Conservation (phyloP, 352 stramenopile species). For the Pythium coloratum region DNA sequence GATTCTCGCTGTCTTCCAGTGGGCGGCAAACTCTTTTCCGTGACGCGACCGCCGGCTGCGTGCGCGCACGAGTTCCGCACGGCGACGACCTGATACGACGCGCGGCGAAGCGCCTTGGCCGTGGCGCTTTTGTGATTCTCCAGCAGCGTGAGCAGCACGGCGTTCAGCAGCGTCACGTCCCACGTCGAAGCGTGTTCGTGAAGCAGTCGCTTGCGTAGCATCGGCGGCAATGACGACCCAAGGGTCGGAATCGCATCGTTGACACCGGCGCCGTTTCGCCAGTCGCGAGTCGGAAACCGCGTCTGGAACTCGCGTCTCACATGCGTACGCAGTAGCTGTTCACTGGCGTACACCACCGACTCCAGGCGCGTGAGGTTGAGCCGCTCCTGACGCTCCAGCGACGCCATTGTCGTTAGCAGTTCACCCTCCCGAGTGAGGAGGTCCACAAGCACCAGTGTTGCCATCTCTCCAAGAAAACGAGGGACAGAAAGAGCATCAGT, state of each 20-base stretch:
- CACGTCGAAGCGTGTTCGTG: neutral
- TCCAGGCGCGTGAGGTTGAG: neutral
- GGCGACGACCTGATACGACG: neutral
- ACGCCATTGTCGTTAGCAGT: neutral
- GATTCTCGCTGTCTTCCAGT: neutral
- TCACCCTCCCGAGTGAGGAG: neutral
- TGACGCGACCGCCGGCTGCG: neutral
- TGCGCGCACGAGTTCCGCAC: constrained; percentile 3
- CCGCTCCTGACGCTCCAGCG: neutral
- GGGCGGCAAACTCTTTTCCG: neutral
- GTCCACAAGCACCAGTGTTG: neutral
- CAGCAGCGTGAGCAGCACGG: neutral
- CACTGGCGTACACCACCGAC: neutral
- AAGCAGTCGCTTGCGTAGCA: neutral
- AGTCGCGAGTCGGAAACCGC: neutral
- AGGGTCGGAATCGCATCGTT: neutral
- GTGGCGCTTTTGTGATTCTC: neutral
- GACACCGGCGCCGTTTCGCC: constrained; percentile 1
- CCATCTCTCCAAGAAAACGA: neutral
- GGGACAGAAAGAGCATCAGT: neutral
- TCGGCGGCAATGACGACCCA: neutral
- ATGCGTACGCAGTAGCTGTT: neutral
- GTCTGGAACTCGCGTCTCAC: neutral
- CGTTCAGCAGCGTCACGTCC: constrained; percentile 3
- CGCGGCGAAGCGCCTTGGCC: neutral